Conservation (phyloP, 2,329 filamentous ascomycete genomes). For the Monosporascus cannonballus region DNA sequence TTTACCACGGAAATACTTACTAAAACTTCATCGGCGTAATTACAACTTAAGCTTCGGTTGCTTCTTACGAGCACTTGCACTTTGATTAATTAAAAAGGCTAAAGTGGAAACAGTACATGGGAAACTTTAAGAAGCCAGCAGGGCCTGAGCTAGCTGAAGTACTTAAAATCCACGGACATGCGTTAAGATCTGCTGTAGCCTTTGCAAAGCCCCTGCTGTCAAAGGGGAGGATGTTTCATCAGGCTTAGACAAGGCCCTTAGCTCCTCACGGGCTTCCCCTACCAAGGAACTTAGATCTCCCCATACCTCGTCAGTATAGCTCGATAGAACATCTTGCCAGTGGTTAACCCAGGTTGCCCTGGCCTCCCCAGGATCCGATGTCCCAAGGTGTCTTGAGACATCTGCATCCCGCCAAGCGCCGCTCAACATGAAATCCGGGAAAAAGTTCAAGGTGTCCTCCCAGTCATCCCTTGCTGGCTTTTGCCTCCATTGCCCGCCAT, state of each 20-base stretch:
- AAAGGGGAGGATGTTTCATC: slow-evolving; percentile 16
- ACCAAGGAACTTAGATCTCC: slow-evolving; percentile 54
- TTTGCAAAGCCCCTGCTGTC: slow-evolving; percentile 28
- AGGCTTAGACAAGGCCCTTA: slow-evolving; percentile 35
- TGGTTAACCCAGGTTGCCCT: slow-evolving; percentile 44
- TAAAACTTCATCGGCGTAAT: no score
- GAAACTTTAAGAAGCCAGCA: no score
- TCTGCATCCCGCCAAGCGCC: slow-evolving; percentile 10
- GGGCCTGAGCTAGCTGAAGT: no score
- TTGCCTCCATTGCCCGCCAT: slow-evolving; percentile 1
- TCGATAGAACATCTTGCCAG: slow-evolving; percentile 50
- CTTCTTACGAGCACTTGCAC: no score
- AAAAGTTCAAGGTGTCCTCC: slow-evolving; percentile 45
- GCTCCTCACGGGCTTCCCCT: slow-evolving; percentile 48
- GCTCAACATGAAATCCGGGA: slow-evolving; percentile 35
- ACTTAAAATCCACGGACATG: slow-evolving; percentile 27
- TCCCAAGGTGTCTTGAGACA: slow-evolving; percentile 31
- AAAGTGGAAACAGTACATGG: no score
- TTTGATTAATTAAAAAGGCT: no score
- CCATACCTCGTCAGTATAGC: slow-evolving; percentile 63
- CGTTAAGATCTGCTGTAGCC: slow-evolving; percentile 33
- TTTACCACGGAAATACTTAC: no score
- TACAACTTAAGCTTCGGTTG: no score
- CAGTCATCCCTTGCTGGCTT: slow-evolving; percentile 22
- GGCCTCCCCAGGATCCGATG: slow-evolving; percentile 30